Percentiles rank a stretch among this genome's conserved stretches.
Conservation (phyloP, 2,329 filamentous ascomycete species). For the Colletotrichum karsti region DNA sequence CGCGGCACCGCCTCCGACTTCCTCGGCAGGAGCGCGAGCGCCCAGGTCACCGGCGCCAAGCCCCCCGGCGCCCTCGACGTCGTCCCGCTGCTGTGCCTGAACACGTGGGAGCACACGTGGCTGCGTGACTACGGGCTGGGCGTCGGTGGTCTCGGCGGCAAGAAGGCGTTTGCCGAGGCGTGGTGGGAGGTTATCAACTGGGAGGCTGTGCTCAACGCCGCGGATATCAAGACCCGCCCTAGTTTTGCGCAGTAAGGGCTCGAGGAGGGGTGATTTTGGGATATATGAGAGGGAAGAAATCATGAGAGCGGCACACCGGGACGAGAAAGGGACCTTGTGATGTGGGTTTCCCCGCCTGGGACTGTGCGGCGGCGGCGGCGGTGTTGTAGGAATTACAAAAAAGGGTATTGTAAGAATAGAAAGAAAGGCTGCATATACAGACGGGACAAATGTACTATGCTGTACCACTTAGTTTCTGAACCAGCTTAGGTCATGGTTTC, state of each 20-base stretch:
- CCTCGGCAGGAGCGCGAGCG: conserved; percentile 47
- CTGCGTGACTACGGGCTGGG: conserved; percentile 79
- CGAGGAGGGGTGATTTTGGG: not conserved
- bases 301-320: not conserved
- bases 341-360: not conserved
- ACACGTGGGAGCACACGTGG: conserved; percentile 97
- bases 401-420: conserved; percentile 28
- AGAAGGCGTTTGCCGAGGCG: conserved; percentile 75
- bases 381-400: conserved; percentile 22
- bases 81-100: conserved; percentile 86
- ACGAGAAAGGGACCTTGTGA: not conserved
- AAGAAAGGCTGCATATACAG: conserved; percentile 24
- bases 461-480: conserved; percentile 14
- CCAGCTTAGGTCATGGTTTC: not conserved
- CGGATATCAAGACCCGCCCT: conserved; percentile 17
- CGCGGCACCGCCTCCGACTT: conserved; percentile 45
- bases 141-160: conserved; percentile 70
- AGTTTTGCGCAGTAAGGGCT: not conserved
- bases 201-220: conserved; percentile 69
- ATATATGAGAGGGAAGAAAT: not conserved
- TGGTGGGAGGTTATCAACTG: conserved; percentile 95
- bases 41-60: conserved; percentile 39
- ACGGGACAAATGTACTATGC: conserved; percentile 25
- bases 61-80: conserved; percentile 75
- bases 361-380: not conserved